A percentile compares a stretch with the other conserved stretches of the same genome.
Conservation (phyloP, 1,284 basidiomycete species). For the Trichosporon sp. region DNA sequence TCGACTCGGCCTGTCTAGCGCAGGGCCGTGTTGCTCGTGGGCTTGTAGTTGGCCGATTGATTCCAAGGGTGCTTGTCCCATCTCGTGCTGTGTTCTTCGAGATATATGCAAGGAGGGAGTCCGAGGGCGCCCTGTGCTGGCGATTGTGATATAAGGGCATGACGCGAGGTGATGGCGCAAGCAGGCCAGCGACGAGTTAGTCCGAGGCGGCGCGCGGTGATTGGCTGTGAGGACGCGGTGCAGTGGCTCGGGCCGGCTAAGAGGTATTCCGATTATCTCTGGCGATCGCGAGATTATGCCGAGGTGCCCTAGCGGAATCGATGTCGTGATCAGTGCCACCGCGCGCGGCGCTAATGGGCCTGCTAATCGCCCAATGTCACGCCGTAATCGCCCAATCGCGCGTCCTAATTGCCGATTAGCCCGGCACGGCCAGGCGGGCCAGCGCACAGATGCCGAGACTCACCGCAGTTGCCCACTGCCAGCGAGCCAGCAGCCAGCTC, state of each 20-base stretch:
- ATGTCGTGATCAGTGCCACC: not conserved
- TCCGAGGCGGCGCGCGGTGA: not conserved
- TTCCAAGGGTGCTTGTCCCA: too few species aligned
- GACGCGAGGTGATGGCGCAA: not conserved
- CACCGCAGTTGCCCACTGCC: not conserved
- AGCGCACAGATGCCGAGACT: not conserved
- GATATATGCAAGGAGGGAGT: not conserved
- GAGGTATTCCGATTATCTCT: not conserved
- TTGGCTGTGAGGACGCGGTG: not conserved
- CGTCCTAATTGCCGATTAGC: not conserved
- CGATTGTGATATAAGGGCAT: not conserved
- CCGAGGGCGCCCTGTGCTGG: not conserved
- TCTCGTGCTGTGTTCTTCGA: too few species aligned
- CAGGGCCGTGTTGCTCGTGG: too few species aligned
- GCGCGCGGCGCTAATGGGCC: not conserved
- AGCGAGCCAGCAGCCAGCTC: not conserved
- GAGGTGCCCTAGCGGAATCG: not conserved
- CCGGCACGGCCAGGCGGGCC: not conserved
- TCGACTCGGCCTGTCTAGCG: too few species aligned
- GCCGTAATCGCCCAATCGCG: not conserved
- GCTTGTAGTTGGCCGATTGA: too few species aligned
- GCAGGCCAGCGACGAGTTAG: not conserved
- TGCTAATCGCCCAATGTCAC: not conserved
- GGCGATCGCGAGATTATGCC: not conserved
- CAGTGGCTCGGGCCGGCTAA: not conserved